These are phyloP conservation scores for Kondoa malvinella DNA, from an alignment of 768 basidiomycete genomes.

Conservation along the genomic window DNA sequence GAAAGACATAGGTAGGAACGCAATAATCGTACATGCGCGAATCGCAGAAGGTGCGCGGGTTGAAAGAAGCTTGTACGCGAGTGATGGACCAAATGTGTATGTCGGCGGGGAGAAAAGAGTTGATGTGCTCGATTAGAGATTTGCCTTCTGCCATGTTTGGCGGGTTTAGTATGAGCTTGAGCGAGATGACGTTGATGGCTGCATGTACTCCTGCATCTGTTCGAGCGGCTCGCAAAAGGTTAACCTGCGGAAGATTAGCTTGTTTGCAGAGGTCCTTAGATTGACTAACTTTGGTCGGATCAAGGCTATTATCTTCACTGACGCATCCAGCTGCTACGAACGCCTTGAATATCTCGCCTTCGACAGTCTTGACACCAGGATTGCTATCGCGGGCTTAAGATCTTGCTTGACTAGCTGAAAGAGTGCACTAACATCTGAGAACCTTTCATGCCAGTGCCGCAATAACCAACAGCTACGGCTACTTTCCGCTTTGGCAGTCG, in stretches of 20 bases:
- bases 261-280: no score
- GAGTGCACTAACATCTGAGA: slow-evolving; percentile 86
- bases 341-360: slow-evolving; percentile 72
- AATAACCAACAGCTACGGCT: slow-evolving; percentile 73
- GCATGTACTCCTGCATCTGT: slow-evolving; percentile 98
- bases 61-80: slow-evolving; percentile 37
- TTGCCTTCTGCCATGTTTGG: background rate
- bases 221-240: slow-evolving; percentile 69
- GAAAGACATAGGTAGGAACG: slow-evolving; percentile 78
- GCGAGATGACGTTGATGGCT: slow-evolving; percentile 75
- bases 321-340: slow-evolving; percentile 78
- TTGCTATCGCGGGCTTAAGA: slow-evolving; percentile 40
- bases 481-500: slow-evolving; percentile 58
- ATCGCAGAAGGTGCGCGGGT: slow-evolving; percentile 50
- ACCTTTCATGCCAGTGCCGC: slow-evolving; percentile 76
- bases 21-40: slow-evolving; percentile 95
- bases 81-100: slow-evolving; percentile 86
- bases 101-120: slow-evolving; percentile 72
- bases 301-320: slow-evolving; percentile 81
- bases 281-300: slow-evolving; percentile 69
- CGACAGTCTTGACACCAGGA: slow-evolving; percentile 61
- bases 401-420: background rate
- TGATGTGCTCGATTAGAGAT: slow-evolving; percentile 39
- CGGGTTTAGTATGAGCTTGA: slow-evolving; percentile 26
- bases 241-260: slow-evolving; percentile 47